These are phyloP conservation scores for Sextonia rubra DNA, from an alignment of 164 flowering plant genomes.

Conservation along the genomic window DNA sequence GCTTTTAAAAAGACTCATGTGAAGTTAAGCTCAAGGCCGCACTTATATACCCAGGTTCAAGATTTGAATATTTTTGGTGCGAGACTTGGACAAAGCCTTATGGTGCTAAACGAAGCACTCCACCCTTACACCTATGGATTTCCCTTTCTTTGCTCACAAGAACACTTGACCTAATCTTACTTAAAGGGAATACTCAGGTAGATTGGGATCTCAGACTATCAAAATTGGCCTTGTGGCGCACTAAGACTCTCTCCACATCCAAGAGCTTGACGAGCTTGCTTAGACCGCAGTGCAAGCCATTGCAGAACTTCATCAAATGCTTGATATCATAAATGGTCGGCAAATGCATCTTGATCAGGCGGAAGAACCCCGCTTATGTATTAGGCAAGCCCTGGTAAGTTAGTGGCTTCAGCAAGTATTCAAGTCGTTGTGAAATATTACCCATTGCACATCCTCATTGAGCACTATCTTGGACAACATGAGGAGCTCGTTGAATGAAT, in stretches of 20 bases:
- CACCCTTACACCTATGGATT: too few relatives aligned
- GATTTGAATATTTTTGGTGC: too few relatives aligned
- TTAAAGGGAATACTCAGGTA: too few relatives aligned
- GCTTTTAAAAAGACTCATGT: too few relatives aligned
- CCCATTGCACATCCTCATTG: constrained; percentile 34
- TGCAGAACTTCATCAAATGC: constrained; percentile 58
- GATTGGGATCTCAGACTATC: too few relatives aligned
- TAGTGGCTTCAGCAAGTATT: constrained; percentile 48
- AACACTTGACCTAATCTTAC: too few relatives aligned
- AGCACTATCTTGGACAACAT: constrained; percentile 30
- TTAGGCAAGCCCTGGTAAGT: constrained; percentile 43
- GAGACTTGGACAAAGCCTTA: too few relatives aligned
- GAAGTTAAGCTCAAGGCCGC: too few relatives aligned
- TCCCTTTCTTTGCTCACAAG: too few relatives aligned
- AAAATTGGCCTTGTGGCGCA: constrained; percentile 58
- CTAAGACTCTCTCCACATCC: constrained; percentile 53
- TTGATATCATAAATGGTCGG: constrained; percentile 57
- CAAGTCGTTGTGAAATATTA: constrained; percentile 40
- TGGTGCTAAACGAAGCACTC: too few relatives aligned
- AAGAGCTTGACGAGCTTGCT: constrained; percentile 57
- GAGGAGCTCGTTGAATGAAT: constrained; percentile 32
- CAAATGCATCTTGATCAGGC: constrained; percentile 38
- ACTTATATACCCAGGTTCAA: too few relatives aligned
- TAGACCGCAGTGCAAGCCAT: constrained; percentile 58
- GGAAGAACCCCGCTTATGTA: constrained; percentile 33